phyloP scores from a whole-genome alignment of 495 filamentous ascomycete genomes.

The Cudoniella acicularis region DNA sequence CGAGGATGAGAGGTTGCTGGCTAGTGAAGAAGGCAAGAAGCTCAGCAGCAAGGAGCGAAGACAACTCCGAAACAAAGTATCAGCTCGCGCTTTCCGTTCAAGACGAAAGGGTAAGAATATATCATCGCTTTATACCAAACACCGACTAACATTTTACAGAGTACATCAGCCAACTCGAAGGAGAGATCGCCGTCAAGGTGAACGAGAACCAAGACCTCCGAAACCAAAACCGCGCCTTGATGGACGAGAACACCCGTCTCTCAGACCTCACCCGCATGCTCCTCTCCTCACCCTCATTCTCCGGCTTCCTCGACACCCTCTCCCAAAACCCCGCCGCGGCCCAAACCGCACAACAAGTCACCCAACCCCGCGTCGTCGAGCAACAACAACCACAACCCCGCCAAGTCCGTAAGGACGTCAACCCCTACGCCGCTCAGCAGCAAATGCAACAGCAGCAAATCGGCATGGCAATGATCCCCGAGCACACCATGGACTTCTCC shows the following conservation, averaged over 20 bases:
- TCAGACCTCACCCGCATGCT: slow-evolving; percentile 77
- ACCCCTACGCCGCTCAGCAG: slow-evolving; percentile 53
- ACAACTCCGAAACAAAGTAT: slow-evolving; percentile 96
- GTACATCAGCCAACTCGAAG: slow-evolving; percentile 91
- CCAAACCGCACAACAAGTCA: slow-evolving; percentile 25
- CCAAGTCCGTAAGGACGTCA: slow-evolving; percentile 59
- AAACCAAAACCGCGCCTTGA: slow-evolving; percentile 65
- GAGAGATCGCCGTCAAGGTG: slow-evolving; percentile 68
- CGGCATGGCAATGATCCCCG: slow-evolving; percentile 72
- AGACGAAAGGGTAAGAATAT: slow-evolving; percentile 81
- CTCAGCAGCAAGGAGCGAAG: slow-evolving; percentile 90
- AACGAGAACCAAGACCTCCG: slow-evolving; percentile 70
- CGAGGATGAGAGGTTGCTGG: slow-evolving; percentile 88
- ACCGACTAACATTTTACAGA: slow-evolving; percentile 61
- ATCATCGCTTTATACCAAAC: slow-evolving; percentile 1
- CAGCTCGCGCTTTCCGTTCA: slow-evolving; percentile 91
- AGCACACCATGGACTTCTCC: slow-evolving; percentile 64
- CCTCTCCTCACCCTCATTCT: slow-evolving; percentile 82
- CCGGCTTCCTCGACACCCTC: slow-evolving; percentile 72
- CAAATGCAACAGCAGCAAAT: slow-evolving; percentile 57
- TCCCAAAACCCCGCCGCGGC: slow-evolving; percentile 45
- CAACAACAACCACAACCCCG: slow-evolving; percentile 39
- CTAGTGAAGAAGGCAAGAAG: slow-evolving; percentile 96
- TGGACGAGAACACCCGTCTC: slow-evolving; percentile 76
- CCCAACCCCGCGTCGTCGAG: slow-evolving; percentile 23